These are phyloP conservation scores for Cladorrhinum sp. DNA, from an alignment of 2,329 filamentous ascomycete species.

Conservation along the genomic window DNA sequence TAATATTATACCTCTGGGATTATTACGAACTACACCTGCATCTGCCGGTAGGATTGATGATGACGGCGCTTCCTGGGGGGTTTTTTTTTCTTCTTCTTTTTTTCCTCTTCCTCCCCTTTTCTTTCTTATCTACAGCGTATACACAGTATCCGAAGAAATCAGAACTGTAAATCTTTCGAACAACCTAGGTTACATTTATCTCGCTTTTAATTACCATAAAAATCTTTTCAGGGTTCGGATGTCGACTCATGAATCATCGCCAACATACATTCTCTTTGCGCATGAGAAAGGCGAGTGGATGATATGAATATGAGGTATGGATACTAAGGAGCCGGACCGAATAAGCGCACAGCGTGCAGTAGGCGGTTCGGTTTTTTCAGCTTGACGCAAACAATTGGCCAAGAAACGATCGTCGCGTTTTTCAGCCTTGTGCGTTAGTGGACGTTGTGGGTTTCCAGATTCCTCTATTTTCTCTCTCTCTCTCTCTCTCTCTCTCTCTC, in stretches of 20 bases:
- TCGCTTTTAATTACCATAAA: background rate
- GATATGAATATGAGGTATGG: background rate
- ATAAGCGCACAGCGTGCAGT: background rate
- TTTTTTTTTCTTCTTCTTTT: background rate
- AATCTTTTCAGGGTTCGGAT: background rate
- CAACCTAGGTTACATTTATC: background rate
- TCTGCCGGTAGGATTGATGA: background rate
- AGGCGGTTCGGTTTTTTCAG: background rate
- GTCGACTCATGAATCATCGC: background rate
- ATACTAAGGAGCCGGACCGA: background rate
- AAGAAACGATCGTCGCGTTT: background rate
- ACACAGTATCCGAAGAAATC: background rate
- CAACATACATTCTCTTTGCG: background rate
- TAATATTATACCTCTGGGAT: background rate
- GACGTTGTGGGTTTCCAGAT: background rate
- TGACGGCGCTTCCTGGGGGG: background rate
- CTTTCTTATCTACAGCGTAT: background rate
- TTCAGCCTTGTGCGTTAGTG: background rate
- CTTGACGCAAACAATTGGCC: background rate
- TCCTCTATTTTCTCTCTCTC: background rate
- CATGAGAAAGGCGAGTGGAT: background rate
- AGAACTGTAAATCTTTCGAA: too few relatives aligned
- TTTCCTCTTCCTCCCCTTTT: background rate
- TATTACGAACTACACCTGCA: background rate
- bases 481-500: background rate